Base-by-base conservation (phyloP, 1,139 yeast species). In the Candida sanyaensis region DNA sequence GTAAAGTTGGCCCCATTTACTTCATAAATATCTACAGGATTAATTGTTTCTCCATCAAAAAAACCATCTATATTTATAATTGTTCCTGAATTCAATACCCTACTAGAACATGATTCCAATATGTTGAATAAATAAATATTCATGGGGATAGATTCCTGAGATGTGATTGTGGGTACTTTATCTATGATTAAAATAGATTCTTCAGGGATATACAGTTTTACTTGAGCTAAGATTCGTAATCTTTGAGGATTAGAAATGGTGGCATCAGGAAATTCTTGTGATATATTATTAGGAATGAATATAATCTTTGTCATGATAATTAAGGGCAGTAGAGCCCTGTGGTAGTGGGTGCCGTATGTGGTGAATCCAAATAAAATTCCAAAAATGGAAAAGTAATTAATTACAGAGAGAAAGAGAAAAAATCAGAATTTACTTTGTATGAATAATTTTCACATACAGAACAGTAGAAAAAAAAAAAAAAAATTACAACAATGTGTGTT, bases 191-290 rank as follows among this genome's bases (percentile, higher is more conserved):
- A 43, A 8, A 29, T 43, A 4, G 60, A 46, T 3, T 46, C 50
- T 4, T 37, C 30, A 5, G 53, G 54, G 11, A 37, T 37, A 48
- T 61, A 68, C 10, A 50, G 50, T 5, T 58, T 46, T 5, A 68
- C 67, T 51, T 72, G 77, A 4, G 58, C 73, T 8, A 73, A 45
- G 17, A 71, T 40, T 17, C 77, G 57, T 4, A 72, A 55, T 39
- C 67, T 53, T 10, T 54, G 55, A 1, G 59, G 57, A 6, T 44
- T 43, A 2, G 63, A 50, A 4, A 51, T 53, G 1, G 68, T 54
- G 0, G 71, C 71, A 23, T 52, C 49, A 1, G 71, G 66, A 32
- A 59, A 60, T 43, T 53, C 52, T 6, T 49, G 39, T 17, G 48
- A 41, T 17, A 73, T 49, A 2, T 52, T 41, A 1, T 55, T 53